A percentile compares a stretch with the other conserved stretches of the same genome.
Evolutionary conservation across 108 stramenopile genomes (phyloP).

Genomic region (Cyclotella sp.): DNA sequence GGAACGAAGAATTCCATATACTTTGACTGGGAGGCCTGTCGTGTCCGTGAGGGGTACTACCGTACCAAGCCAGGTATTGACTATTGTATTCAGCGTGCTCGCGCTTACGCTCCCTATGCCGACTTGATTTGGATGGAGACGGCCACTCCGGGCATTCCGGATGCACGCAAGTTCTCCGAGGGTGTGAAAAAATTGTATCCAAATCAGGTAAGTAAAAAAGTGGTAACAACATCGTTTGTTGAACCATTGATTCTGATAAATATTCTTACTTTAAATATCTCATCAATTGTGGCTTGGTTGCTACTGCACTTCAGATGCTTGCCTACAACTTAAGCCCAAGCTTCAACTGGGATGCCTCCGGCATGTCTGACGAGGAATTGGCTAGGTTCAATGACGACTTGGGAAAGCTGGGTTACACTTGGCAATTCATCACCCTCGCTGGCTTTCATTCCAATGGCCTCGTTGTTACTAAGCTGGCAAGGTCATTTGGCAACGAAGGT

Average conservation of each 20-base stretch:
- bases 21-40: conserved; percentile 95
- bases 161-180: conserved; percentile 80
- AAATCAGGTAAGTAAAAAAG: conserved; percentile 28
- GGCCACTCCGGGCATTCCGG: conserved; percentile 75
- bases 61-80: conserved; percentile 89
- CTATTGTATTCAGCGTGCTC: conserved; percentile 90
- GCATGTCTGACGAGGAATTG: conserved; percentile 86
- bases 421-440: conserved; percentile 97
- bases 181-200: conserved; percentile 78
- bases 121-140: conserved; percentile 99
- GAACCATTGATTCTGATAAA: not conserved
- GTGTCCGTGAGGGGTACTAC: conserved; percentile 96
- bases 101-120: conserved; percentile 90
- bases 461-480: conserved; percentile 84
- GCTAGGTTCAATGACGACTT: conserved; percentile 90
- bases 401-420: conserved; percentile 85
- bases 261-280: not conserved
- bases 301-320: conserved; percentile 72
- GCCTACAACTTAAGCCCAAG: conserved; percentile 95
- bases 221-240: not conserved
- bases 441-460: conserved; percentile 97
- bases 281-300: too few relatives aligned
- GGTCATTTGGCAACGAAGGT: conserved; percentile 85
- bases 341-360: conserved; percentile 97
- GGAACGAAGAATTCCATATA: conserved; percentile 81